Percentiles rank a stretch among this genome's conserved stretches.
These are phyloP conservation scores for Bacidia rubella DNA, from an alignment of 495 filamentous ascomycete genomes.

Conservation along the genomic window DNA sequence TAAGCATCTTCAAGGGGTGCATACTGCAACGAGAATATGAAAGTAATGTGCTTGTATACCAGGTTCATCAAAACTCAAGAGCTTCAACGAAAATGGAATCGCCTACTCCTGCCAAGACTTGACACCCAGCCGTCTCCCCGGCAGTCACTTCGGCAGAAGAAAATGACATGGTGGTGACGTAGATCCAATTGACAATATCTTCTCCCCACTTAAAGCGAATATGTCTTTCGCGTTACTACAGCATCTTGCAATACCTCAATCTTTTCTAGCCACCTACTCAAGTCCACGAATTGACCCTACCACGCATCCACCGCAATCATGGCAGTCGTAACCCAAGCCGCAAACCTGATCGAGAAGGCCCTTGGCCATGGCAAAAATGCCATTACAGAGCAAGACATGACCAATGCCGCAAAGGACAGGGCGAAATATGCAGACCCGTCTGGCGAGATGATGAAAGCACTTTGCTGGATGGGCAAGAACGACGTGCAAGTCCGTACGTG, in stretches of 20 bases:
- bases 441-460: constrained; percentile 53
- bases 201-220: too few species aligned
- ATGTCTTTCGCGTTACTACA: too few species aligned
- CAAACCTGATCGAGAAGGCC: constrained; percentile 47
- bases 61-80: too few species aligned
- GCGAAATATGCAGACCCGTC: constrained; percentile 30
- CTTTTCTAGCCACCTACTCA: too few species aligned
- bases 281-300: not conserved
- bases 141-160: too few species aligned
- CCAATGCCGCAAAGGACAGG: constrained; percentile 27
- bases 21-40: too few species aligned
- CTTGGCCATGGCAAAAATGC: constrained; percentile 51
- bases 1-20: too few species aligned
- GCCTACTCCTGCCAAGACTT: not conserved
- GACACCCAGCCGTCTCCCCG: not conserved
- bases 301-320: not conserved
- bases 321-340: constrained; percentile 38
- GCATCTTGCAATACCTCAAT: too few species aligned
- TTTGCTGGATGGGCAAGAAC: constrained; percentile 61
- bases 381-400: constrained; percentile 43
- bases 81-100: too few species aligned
- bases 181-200: not conserved
- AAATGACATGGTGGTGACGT: not conserved
- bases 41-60: too few species aligned
- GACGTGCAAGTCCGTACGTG: constrained; percentile 39